Evolutionary conservation across 2,329 filamentous ascomycete species (phyloP), one percentile per base, ranked within the genome.

Genomic region (Fusarium nisikadoi): DNA sequence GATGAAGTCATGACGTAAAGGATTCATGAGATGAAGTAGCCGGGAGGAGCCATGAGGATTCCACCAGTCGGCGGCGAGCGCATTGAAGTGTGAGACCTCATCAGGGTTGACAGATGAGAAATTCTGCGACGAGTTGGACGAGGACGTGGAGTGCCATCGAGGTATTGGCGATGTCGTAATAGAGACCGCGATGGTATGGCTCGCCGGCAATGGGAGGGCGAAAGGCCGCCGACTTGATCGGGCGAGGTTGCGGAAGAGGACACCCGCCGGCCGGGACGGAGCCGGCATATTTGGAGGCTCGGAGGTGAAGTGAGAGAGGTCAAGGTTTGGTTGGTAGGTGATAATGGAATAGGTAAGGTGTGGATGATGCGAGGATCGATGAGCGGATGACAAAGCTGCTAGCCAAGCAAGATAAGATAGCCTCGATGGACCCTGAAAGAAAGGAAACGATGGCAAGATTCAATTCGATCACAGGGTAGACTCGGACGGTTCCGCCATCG

Each of bases 11-110:
- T 98, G 95, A 38, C 96, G 94, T 49, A 97, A 89, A 4, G 96
- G 96, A 84, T 99, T 98, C 95, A 99, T 98, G 74, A 97, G 91
- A 82, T 99, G 96, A 5, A 99, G 90, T 65, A 98, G 90, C 42
- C 95, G 91, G 8, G 94, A 98, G 11, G 95, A 92, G 56, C 96
- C 96, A 79, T 97, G 91, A 3, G 95, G 93, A 82, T 98, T 95
- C 96, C 96, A 99, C 96, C 96, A 99, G 77, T 92, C 92, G 73
- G 93, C 93, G 73, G 96, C 96, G 78, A 99, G 93, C 71, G 91
- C 90, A 79, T 94, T 94, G 88, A 99, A 99, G 85, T 99, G 96
- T 23, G 93, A 93, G 72, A 99, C 90, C 85, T 99, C 95, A 74
- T 92, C 89, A 58, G 93, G 89, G 77, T 97, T 97, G 82, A 99